Percentiles rank a stretch among this genome's conserved stretches.
Conservation (phyloP, 169 alveolate genomes). For the Plasmodium inui region DNA sequence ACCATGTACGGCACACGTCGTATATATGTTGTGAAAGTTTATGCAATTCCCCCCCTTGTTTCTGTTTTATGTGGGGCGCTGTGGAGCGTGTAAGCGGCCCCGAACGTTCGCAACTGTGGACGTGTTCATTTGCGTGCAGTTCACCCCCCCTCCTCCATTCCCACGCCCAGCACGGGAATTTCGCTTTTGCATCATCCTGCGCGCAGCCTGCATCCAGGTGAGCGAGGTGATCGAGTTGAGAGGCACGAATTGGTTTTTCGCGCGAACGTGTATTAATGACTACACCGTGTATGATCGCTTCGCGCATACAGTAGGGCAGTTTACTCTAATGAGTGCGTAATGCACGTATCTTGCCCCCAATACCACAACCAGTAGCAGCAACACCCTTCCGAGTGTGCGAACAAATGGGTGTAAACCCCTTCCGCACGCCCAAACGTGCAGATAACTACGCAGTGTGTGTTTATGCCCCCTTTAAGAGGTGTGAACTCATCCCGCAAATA, state of each 20-base stretch:
- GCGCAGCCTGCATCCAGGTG: neutral
- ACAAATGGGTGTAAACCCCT: neutral
- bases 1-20: neutral
- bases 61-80: neutral
- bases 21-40: neutral
- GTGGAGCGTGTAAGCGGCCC: neutral
- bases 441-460: neutral
- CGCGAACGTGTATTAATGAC: neutral
- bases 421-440: neutral
- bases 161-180: neutral
- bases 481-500: neutral
- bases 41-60: constrained; percentile 1
- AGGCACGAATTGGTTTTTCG: neutral
- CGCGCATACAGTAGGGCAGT: neutral
- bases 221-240: neutral
- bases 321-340: neutral
- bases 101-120: neutral
- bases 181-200: neutral
- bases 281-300: neutral
- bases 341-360: neutral
- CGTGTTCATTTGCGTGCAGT: neutral
- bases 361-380: neutral
- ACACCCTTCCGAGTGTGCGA: neutral
- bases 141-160: neutral
- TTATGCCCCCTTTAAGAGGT: neutral